A percentile compares a stretch with the other conserved stretches of the same genome.
These are phyloP conservation scores for Prunus fruticosa DNA, from an alignment of 306 rosid genomes.

Conservation along the genomic window DNA sequence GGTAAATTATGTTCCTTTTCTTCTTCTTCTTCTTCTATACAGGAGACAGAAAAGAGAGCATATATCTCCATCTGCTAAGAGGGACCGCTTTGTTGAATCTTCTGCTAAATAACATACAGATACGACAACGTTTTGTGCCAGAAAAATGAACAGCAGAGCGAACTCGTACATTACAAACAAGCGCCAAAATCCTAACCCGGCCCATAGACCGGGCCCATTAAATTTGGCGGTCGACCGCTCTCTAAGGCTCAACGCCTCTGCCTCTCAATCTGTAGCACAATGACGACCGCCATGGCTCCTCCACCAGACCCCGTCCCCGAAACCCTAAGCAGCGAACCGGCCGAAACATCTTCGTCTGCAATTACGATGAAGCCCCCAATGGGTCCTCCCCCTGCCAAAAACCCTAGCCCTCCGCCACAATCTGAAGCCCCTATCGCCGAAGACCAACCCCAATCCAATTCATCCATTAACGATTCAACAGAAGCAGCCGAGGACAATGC, in stretches of 20 bases:
- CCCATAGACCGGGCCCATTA: neutral
- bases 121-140: neutral
- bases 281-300: constrained; percentile 65
- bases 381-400: constrained; percentile 43
- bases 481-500: constrained; percentile 21
- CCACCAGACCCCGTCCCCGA: constrained; percentile 33
- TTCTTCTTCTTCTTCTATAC: neutral
- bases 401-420: constrained; percentile 14
- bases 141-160: too few relatives aligned
- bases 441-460: constrained; percentile 11
- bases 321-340: constrained; percentile 7
- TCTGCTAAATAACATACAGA: neutral
- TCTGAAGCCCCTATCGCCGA: constrained; percentile 3
- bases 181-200: neutral
- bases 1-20: neutral
- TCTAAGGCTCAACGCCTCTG: neutral
- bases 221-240: neutral
- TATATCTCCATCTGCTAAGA: neutral
- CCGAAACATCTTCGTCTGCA: constrained; percentile 8
- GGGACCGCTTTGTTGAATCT: neutral
- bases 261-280: constrained; percentile 17
- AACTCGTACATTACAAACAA: neutral
- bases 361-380: constrained; percentile 18
- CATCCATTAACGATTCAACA: constrained; percentile 8
- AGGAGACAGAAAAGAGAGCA: neutral